Percentiles rank a stretch among this genome's conserved stretches.
Evolutionary conservation across 305 asterid genomes (phyloP).

Genomic region (Plantago coronopus): DNA sequence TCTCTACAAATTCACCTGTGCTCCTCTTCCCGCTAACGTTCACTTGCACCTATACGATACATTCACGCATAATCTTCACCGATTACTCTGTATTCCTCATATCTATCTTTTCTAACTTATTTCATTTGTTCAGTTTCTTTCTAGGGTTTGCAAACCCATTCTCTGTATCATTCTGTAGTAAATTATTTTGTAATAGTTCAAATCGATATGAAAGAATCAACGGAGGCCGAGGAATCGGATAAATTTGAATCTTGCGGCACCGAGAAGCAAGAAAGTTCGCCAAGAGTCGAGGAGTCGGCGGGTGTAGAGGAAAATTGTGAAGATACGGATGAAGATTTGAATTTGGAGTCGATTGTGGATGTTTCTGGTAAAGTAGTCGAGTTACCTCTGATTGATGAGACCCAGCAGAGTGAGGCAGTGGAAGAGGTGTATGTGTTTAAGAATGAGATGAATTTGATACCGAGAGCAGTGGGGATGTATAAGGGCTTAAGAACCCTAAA

Average conservation of each 20-base stretch:
- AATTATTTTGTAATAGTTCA: too few relatives aligned
- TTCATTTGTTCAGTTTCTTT: not conserved
- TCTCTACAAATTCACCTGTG: conserved; percentile 9
- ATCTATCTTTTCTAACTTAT: conserved; percentile 8
- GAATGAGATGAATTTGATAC: conserved; percentile 73
- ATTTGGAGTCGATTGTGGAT: conserved; percentile 42
- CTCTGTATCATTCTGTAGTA: too few relatives aligned
- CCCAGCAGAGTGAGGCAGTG: conserved; percentile 27
- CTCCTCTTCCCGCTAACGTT: conserved; percentile 22
- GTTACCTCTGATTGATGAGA: conserved; percentile 39
- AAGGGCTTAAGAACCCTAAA: conserved; percentile 63
- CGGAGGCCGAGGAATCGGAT: conserved; percentile 47
- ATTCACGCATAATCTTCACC: not conserved
- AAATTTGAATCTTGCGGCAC: conserved; percentile 27
- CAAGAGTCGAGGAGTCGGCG: conserved; percentile 21
- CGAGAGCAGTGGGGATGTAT: conserved; percentile 53
- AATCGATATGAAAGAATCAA: conserved; percentile 29
- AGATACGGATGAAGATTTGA: conserved; percentile 20
- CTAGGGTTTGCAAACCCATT: not conserved
- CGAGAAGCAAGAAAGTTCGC: conserved; percentile 28
- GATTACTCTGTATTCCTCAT: conserved; percentile 16
- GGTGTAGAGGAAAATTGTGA: conserved; percentile 23
- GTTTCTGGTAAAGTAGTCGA: conserved; percentile 63
- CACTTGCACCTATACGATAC: not conserved
- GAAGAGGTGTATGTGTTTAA: conserved; percentile 72